A percentile compares a stretch with the other conserved stretches of the same genome.
phyloP scores from a whole-genome alignment of 1,139 yeast genomes.

The Protomyces macrosporus region DNA sequence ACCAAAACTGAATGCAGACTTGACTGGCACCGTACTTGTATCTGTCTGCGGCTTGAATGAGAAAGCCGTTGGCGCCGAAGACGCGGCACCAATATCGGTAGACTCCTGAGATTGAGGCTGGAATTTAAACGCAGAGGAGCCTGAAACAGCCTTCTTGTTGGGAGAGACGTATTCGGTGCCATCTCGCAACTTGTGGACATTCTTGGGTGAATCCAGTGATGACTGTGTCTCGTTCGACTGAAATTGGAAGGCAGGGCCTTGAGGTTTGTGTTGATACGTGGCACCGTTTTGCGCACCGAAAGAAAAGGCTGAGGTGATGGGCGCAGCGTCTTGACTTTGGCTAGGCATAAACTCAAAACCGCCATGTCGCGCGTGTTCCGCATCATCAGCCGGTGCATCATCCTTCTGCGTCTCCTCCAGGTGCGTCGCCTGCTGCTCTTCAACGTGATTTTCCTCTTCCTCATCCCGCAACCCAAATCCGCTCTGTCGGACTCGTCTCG shows the following conservation, averaged over 20 bases:
- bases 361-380: background rate
- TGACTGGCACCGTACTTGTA: background rate
- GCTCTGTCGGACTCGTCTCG: background rate
- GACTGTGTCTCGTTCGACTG: background rate
- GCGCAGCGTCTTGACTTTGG: background rate
- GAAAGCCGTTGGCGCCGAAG: background rate
- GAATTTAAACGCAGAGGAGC: slow-evolving; percentile 4
- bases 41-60: background rate
- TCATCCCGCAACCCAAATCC: background rate
- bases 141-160: background rate
- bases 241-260: background rate
- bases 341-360: background rate
- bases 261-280: background rate
- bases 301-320: background rate
- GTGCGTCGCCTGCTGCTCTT: too few relatives aligned
- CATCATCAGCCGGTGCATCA: background rate
- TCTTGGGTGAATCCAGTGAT: background rate
- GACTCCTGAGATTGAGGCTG: background rate
- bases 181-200: slow-evolving; percentile 14
- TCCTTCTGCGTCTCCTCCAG: background rate
- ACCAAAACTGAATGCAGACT: background rate
- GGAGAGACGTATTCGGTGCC: slow-evolving; percentile 24
- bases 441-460: background rate
- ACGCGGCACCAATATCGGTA: background rate
- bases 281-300: background rate